phyloP scores from a whole-genome alignment of 441 rosid genomes.

The Arabidopsis lyrata region DNA sequence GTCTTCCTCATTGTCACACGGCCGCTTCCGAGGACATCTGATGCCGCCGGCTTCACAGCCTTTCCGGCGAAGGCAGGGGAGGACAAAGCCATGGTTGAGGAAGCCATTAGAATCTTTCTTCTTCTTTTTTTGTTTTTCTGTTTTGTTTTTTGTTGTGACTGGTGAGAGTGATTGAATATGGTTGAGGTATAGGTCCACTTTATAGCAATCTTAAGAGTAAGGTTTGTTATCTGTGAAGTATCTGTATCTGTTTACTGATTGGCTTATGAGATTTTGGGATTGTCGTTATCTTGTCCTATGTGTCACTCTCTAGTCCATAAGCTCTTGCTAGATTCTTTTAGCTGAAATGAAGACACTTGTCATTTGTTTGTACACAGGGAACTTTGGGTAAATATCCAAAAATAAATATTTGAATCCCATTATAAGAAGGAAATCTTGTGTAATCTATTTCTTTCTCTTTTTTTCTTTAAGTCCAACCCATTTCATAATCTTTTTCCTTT shows the following conservation, averaged over 20 bases:
- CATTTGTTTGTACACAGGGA: background rate
- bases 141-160: slow-evolving; percentile 23
- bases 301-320: slow-evolving; percentile 37
- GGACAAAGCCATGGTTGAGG: slow-evolving; percentile 75
- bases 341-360: slow-evolving; percentile 16
- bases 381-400: background rate
- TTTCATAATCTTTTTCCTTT: no score
- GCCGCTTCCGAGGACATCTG: slow-evolving; percentile 50
- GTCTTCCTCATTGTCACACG: slow-evolving; percentile 68
- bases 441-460: background rate
- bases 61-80: slow-evolving; percentile 67
- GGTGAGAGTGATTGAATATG: slow-evolving; percentile 46
- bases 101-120: slow-evolving; percentile 52
- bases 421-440: no score
- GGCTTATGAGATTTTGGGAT: slow-evolving; percentile 39
- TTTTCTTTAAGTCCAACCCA: no score
- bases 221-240: slow-evolving; percentile 43
- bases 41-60: slow-evolving; percentile 57
- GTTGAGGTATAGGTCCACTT: slow-evolving; percentile 13
- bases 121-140: slow-evolving; percentile 2
- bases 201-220: slow-evolving; percentile 33
- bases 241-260: slow-evolving; percentile 40
- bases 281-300: slow-evolving; percentile 25
- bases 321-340: slow-evolving; percentile 26
- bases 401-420: background rate